Conservation (phyloP, 2,329 filamentous ascomycete genomes). For the Fusarium devonianum region DNA sequence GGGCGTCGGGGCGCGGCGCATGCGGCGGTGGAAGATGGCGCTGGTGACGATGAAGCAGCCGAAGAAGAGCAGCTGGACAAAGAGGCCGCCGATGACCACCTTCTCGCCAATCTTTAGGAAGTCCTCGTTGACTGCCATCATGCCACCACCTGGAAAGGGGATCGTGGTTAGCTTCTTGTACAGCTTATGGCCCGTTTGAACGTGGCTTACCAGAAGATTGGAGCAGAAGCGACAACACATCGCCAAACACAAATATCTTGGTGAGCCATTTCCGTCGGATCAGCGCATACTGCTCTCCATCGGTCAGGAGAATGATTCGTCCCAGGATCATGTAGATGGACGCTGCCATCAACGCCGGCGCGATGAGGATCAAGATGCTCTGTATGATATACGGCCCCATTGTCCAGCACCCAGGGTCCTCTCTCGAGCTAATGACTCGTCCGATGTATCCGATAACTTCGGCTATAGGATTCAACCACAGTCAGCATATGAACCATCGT, state of each 20-base stretch:
- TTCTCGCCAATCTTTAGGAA: conserved; percentile 49
- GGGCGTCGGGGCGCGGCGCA: conserved; percentile 22
- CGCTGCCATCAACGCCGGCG: conserved; percentile 55
- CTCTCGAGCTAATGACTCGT: conserved; percentile 51
- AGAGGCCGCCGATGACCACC: conserved; percentile 60
- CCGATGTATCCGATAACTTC: conserved; percentile 53
- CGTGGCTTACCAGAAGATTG: conserved; percentile 31
- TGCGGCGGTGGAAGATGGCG: conserved; percentile 53
- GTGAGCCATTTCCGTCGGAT: conserved; percentile 55
- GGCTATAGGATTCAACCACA: conserved; percentile 10
- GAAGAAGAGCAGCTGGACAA: conserved; percentile 64
- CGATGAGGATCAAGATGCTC: conserved; percentile 48
- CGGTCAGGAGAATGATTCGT: conserved; percentile 47
- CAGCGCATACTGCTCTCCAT: conserved; percentile 51
- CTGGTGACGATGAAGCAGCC: conserved; percentile 58
- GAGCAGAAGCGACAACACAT: conserved; percentile 54
- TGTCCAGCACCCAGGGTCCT: conserved; percentile 48
- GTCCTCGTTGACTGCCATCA: conserved; percentile 32
- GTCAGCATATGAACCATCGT: not conserved
- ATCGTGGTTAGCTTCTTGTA: not conserved
- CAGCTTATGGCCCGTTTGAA: not conserved
- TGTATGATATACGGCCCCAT: conserved; percentile 51
- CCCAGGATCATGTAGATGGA: conserved; percentile 58
- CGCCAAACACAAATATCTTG: conserved; percentile 60
- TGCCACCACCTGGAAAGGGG: conserved; percentile 32